Base-by-base conservation (phyloP, 1,139 yeast species). In the Scheffersomyces titani region DNA sequence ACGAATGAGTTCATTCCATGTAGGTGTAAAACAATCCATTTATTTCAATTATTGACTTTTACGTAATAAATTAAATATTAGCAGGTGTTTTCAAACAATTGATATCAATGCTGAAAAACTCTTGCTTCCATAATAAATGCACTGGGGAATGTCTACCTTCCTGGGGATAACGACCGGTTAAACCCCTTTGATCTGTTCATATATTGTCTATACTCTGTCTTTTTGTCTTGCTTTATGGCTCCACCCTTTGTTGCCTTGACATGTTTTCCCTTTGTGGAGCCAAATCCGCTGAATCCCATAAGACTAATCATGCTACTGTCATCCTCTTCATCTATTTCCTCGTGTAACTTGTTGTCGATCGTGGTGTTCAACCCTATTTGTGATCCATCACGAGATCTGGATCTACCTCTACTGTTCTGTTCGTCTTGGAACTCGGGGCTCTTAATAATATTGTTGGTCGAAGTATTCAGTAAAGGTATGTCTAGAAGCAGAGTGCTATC, bases 261-360 rank as follows among this genome's bases (percentile, higher is more conserved):
- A 55, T 85, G 85, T 61, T 85, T 85, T 50, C 86, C 84, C 66
- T 88, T 87, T 4, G 92, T 87, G 1, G 87, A 67, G 0, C 79
- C 81, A 69, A 88, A 88, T 1, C 84, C 82, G 3, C 81, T 74
- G 64, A 87, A 87, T 3, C 94, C 96, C 91, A 89, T 87, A 64
- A 88, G 58, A 51, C 76, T 70, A 55, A 74, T 68, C 72, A 74
- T 68, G 47, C 70, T 74, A 50, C 16, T 66, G 7, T 54, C 47
- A 7, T 51, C 61, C 6, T 47, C 70, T 36, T 68, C 68, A 9
- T 62, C 68, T 13, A 61, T 67, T 7, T 57, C 65, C n/a, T 55
- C 55, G 19, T 49, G 61, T 19, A 55, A 49, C 44, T 45, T 48
- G 54, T 47, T 47, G 24, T 47, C 53, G 50, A 51, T 48, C 51